phyloP scores from a whole-genome alignment of 2,329 filamentous ascomycete genomes.

The Zymoseptoria passerinii region DNA sequence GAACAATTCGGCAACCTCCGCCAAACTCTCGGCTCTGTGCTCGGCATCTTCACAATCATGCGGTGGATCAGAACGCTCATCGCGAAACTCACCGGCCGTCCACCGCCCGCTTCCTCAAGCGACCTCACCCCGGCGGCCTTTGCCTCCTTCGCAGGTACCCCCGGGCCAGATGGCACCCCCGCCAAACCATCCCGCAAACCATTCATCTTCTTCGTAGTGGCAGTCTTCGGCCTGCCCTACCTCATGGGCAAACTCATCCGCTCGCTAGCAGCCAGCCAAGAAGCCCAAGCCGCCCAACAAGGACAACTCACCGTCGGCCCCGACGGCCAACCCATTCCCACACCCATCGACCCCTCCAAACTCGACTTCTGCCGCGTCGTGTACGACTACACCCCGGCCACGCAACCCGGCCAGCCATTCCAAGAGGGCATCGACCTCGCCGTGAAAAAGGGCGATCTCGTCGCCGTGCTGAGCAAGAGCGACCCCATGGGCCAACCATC shows the following conservation, averaged over 20 bases:
- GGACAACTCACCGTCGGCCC: constrained; percentile 40
- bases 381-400: constrained; percentile 86
- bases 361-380: constrained; percentile 93
- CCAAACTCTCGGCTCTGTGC: constrained; percentile 83
- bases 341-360: constrained; percentile 72
- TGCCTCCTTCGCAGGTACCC: constrained; percentile 67
- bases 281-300: constrained; percentile 65
- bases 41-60: constrained; percentile 93
- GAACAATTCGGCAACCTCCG: constrained; percentile 93
- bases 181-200: constrained; percentile 83
- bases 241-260: constrained; percentile 95
- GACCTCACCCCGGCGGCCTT: constrained; percentile 86
- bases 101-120: constrained; percentile 76
- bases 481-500: constrained; percentile 86
- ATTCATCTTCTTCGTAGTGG: constrained; percentile 88
- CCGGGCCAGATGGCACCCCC: constrained; percentile 57
- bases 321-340: constrained; percentile 31
- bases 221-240: constrained; percentile 91
- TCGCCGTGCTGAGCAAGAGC: constrained; percentile 84
- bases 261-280: constrained; percentile 70
- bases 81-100: constrained; percentile 85
- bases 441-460: constrained; percentile 89
- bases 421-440: constrained; percentile 71
- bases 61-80: constrained; percentile 88
- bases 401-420: constrained; percentile 38